Base-by-base conservation (phyloP, 1,139 yeast genomes). In the Nakaseomyces uthaithaninus region DNA sequence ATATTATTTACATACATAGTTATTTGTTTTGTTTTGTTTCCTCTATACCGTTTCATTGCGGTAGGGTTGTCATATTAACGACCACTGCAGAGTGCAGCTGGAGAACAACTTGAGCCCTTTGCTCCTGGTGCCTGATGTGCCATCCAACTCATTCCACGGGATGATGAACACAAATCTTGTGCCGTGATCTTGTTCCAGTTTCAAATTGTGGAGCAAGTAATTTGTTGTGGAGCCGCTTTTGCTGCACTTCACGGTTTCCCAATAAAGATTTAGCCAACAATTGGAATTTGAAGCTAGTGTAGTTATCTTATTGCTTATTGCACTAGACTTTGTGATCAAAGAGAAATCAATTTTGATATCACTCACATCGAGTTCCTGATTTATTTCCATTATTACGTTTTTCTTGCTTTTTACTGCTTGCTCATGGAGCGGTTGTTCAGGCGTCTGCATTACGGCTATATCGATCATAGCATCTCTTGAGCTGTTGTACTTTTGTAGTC, bases 91-190 rank as follows among this genome's bases (percentile, higher is more conserved):
- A 3, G 14, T 17, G 11, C 35, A 31, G 11, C 25, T 19, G 3
- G 35, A 31, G 54, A 83, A 80, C 10, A 72, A 50, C 43, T 65
- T 65, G 4, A 64, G 44, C 0, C 94, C 93, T 39, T 70, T 69
- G 37, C 66, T 66, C 12, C 57, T 52, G 0, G 78, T 68, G 1
- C 94, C 95, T 46, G 70, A 71, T 49, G 68, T 69, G 1, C 95
- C 95, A 54, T 86, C 95, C 45, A 81, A 61, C 2, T 75, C 71
- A 3, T 66, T 65, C 93, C 89, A 81, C 5, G 44, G 38, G 3
- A 64, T 53, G 7, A 45, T 42, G 33, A 59, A 42, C 18, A 27
- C 27, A 22, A 44, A 48, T 18, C 42, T 45, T 31, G 42, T 43
- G n/a, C 48, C 49, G 8, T 30, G 15, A 22, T 36, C 33, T 53